Evolutionary conservation across 139 green algal species (phyloP).

Genomic region (Chlorella ohadii): DNA sequence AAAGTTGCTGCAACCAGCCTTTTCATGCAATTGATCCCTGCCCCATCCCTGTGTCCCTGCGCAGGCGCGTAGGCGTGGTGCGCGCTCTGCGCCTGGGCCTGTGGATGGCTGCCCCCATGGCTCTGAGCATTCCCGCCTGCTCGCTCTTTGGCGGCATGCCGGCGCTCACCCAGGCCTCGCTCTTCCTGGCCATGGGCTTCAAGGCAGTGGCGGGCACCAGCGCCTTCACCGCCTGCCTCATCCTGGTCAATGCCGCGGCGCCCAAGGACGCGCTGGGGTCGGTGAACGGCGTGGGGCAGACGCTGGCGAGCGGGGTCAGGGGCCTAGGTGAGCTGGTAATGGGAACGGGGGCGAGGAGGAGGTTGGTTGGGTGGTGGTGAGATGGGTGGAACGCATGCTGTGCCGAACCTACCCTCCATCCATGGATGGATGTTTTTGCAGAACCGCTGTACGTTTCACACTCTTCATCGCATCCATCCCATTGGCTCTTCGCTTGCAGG

Average conservation of each 20-base stretch:
- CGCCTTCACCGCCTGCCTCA: slow-evolving; percentile 68
- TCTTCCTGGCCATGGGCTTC: slow-evolving; percentile 35
- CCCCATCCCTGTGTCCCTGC: no score
- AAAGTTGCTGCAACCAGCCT: no score
- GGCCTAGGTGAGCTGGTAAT: not conserved
- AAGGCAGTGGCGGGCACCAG: slow-evolving; percentile 31
- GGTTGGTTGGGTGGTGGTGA: no score
- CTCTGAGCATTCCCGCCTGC: slow-evolving; percentile 54
- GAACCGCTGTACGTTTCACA: not conserved
- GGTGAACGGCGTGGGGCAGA: slow-evolving; percentile 71
- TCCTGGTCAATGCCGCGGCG: slow-evolving; percentile 66
- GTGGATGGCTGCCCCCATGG: slow-evolving; percentile 19
- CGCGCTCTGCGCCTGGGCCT: slow-evolving; percentile 46
- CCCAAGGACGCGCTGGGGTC: slow-evolving; percentile 44
- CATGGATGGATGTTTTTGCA: no score
- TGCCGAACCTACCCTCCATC: no score
- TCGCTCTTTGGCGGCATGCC: slow-evolving; percentile 25
- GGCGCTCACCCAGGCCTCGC: slow-evolving; percentile 18
- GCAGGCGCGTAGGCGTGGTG: slow-evolving; percentile 36
- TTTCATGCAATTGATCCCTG: no score
- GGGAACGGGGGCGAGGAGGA: no score
- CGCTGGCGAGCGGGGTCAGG: not conserved
- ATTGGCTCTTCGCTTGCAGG: slow-evolving; percentile 41
- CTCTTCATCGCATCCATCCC: not conserved
- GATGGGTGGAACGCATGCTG: no score